Evolutionary conservation across 495 filamentous ascomycete species (phyloP).

Genomic region (Tetracladium setigerum): DNA sequence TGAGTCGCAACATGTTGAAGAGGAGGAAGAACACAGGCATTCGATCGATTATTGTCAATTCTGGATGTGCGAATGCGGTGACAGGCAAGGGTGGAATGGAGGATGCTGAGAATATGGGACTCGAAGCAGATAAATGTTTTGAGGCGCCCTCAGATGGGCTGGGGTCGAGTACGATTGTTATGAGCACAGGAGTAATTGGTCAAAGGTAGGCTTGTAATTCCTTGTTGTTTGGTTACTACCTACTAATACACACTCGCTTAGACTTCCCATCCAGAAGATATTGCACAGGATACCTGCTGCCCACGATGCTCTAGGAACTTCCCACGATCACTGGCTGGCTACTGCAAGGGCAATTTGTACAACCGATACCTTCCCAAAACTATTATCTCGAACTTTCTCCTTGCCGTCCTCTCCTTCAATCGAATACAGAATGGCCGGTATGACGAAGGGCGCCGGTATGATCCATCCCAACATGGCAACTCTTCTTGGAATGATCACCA

Average conservation of each 20-base stretch:
- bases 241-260: slow-evolving; percentile 21
- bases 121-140: slow-evolving; percentile 63
- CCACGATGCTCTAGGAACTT: slow-evolving; percentile 55
- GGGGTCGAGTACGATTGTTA: slow-evolving; percentile 70
- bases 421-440: slow-evolving; percentile 80
- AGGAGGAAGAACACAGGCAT: slow-evolving; percentile 61
- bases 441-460: slow-evolving; percentile 99
- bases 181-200: slow-evolving; percentile 98
- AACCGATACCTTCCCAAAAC: slow-evolving; percentile 98
- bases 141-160: slow-evolving; percentile 41
- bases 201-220: slow-evolving; percentile 52
- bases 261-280: slow-evolving; percentile 88
- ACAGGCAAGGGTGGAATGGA: slow-evolving; percentile 88
- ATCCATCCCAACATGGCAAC: slow-evolving; percentile 99
- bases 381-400: slow-evolving; percentile 74
- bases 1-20: slow-evolving; percentile 64
- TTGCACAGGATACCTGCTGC: slow-evolving; percentile 71
- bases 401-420: slow-evolving; percentile 73
- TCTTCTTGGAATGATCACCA: slow-evolving; percentile 86
- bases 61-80: slow-evolving; percentile 95
- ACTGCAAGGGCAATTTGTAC: slow-evolving; percentile 94
- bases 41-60: slow-evolving; percentile 83
- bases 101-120: slow-evolving; percentile 79
- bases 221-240: neutral
- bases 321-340: slow-evolving; percentile 78